Conservation (phyloP, 2,329 filamentous ascomycete genomes). For the Microthyrium microscopicum region DNA sequence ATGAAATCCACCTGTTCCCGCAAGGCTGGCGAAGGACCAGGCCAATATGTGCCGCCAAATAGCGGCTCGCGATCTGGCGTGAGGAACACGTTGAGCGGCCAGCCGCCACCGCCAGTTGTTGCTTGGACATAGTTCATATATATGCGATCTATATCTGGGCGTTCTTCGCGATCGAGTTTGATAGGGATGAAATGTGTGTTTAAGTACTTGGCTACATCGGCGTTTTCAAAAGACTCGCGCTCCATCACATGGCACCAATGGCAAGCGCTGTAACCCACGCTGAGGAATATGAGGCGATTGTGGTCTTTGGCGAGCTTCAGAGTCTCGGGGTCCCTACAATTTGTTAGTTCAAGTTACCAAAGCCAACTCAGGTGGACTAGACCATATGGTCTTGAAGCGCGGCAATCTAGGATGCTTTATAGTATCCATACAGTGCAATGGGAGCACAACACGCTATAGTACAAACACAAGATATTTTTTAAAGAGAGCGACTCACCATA, state of each 20-base stretch:
- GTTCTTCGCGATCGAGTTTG: slow-evolving; percentile 83
- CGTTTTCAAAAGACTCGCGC: slow-evolving; percentile 76
- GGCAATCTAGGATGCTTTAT: no score
- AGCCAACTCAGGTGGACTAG: no score
- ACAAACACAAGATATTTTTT: no score
- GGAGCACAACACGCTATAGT: no score
- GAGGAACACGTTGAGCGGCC: slow-evolving; percentile 93
- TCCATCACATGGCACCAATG: slow-evolving; percentile 84
- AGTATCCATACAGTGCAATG: no score
- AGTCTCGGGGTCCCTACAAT: no score
- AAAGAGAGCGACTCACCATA: no score
- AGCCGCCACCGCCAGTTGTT: slow-evolving; percentile 75
- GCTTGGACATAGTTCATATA: slow-evolving; percentile 99
- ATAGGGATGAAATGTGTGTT: slow-evolving; percentile 83
- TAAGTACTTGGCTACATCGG: slow-evolving; percentile 61
- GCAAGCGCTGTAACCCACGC: slow-evolving; percentile 88
- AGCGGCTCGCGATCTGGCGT: slow-evolving; percentile 86
- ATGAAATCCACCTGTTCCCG: slow-evolving; percentile 56
- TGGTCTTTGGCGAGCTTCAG: slow-evolving; percentile 60
- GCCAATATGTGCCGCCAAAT: slow-evolving; percentile 94
- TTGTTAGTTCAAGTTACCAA: no score
- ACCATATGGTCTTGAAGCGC: no score
- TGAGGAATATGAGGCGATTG: slow-evolving; percentile 82
- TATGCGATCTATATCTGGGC: slow-evolving; percentile 83
- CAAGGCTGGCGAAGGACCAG: slow-evolving; percentile 41